Evolutionary conservation across 768 basidiomycete genomes (phyloP), one percentile per base, ranked within the genome.

Genomic region (Leucogyrophana mollusca): DNA sequence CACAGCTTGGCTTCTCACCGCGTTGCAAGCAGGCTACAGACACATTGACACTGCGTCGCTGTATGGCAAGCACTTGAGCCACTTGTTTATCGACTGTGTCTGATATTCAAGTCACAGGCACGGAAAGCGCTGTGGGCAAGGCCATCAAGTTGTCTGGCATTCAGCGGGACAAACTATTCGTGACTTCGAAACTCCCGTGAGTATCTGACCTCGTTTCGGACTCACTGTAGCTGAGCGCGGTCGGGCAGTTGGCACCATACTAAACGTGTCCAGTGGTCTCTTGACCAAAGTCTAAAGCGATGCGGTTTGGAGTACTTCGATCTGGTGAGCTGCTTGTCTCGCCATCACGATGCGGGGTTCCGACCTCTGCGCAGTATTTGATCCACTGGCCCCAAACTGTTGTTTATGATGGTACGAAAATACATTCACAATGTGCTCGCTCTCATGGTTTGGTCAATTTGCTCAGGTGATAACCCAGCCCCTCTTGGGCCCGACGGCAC

Each of bases 171-270:
- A 66, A 78, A 30, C 55, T 79, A 20, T 78, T 73, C 54, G 60
- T 80, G 24, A 78, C 76, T 0, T 76, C 77, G 10, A 80, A 80
- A 53, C 62, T 78, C 27, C 64, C 69, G 68, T 66, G 44, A 38
- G 62, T 55, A 18, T 22, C 23, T 30, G 10, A 36, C 24, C 16
- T 20, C 30, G 8, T 13, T 17, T 17, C 10, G 35, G 20, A 14
- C 35, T 49, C 24, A 27, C 17, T 34, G 18, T 16, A 40, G 20
- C 16, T 8, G 18, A 40, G 16, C 24, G 20, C 17, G 3, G 14
- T 67, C n/a, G 8, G 16, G 13, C 21, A 40, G 37, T 50, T 70
- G 62, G 41, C 49, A 61, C 33, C 58, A 65, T 47, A 58, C 67
- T 32, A 74, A 73, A 49, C 48, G 55, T 20, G 72, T 72, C 6